Base-by-base conservation (phyloP, 495 filamentous ascomycete species). In the Corynascus novoguineensis region DNA sequence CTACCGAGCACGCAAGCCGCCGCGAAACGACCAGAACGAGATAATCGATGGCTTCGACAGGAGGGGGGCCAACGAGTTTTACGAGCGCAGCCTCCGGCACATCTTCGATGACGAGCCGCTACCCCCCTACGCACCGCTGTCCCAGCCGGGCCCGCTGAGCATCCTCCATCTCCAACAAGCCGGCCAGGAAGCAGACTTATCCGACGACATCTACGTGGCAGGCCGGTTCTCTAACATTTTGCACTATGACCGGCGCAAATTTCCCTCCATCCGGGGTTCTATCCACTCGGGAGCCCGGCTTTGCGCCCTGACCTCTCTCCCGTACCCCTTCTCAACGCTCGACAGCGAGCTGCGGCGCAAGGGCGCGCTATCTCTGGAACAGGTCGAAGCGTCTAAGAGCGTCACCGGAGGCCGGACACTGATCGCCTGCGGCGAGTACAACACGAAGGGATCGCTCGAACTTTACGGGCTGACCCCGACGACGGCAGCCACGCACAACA, bases 391-490 rank as follows among this genome's bases (percentile, higher is more conserved):
- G 45, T 75, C 76, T 37, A 84, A 84, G 60, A 71, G 41, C 32
- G 58, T 62, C 7, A 73, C 73, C 9, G 78, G 80, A 3, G 78
- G 79, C 11, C 75, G 83, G 50, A 87, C 82, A 5, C 72, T 97
- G 38, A 82, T 92, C 32, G 90, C 91, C 17, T 88, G 87, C 55
- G 92, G 91, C n/a, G 90, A 95, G 67, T 97, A 97, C 72, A 95
- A 95, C 57, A 90, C 89, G 19, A 87, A 92, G 64, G 92, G 92
- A 6, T 91, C 88, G 0, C 75, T 97, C 10, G 92, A 97, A 65
- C 73, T 95, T n/a, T 96, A 96, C 69, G 82, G 82, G 47, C 71
- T 93, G 10, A 67, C 68, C 58, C 72, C 68, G 7, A 44, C 52
- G 10, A 41, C 35, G 10, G 50, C 57, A 24, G 62, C 50, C 27